These are phyloP conservation scores for Raphanus sativus DNA, from an alignment of 345 rosid species.

Conservation along the genomic window DNA sequence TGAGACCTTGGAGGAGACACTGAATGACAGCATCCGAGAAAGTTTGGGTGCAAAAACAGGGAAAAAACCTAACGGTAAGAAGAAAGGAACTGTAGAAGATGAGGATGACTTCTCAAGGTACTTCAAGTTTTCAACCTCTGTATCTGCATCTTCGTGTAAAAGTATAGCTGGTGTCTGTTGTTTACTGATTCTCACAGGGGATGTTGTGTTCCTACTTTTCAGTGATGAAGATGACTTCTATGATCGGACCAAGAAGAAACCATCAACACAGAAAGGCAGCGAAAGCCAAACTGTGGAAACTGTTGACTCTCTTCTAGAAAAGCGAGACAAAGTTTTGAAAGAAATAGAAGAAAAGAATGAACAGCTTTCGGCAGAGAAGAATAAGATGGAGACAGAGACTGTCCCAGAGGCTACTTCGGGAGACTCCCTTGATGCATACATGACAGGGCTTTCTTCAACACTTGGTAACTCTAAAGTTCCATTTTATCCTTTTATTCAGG, in stretches of 20 bases:
- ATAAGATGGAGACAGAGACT: conserved; percentile 52
- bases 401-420: conserved; percentile 56
- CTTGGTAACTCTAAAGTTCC: conserved; percentile 48
- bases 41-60: conserved; percentile 85
- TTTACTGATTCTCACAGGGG: conserved; percentile 1
- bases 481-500: neutral
- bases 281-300: conserved; percentile 76
- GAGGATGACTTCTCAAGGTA: conserved; percentile 75
- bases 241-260: conserved; percentile 86
- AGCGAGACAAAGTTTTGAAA: conserved; percentile 66
- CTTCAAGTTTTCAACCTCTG: conserved; percentile 14
- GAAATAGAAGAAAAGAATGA: conserved; percentile 64
- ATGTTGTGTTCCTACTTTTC: conserved; percentile 22
- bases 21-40: conserved; percentile 90
- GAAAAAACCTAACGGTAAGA: conserved; percentile 47
- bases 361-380: conserved; percentile 61
- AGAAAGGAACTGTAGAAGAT: conserved; percentile 57
- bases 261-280: conserved; percentile 46
- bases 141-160: conserved; percentile 6
- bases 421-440: conserved; percentile 88
- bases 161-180: conserved; percentile 4
- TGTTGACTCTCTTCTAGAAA: conserved; percentile 85
- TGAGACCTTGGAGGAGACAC: conserved; percentile 94
- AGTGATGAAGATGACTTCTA: conserved; percentile 96
- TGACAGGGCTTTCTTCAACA: conserved; percentile 87